Evolutionary conservation across 2,329 filamentous ascomycete species (phyloP).

Genomic region (Coniochaeta sp.): DNA sequence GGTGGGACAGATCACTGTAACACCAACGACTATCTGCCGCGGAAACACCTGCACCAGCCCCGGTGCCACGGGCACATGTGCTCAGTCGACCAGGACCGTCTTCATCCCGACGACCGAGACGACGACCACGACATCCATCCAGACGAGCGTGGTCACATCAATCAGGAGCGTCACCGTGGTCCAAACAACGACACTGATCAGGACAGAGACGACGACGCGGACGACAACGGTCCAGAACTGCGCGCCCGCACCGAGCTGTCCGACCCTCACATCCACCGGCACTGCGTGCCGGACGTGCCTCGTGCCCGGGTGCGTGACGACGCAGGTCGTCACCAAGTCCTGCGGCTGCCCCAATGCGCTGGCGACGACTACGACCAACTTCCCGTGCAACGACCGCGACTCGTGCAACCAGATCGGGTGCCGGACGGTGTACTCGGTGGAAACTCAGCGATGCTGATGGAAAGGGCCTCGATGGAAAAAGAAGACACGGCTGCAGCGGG

Average conservation of each 20-base stretch:
- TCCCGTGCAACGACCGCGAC: slow-evolving; percentile 1
- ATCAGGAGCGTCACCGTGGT: neutral
- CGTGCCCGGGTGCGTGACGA: slow-evolving; percentile 6
- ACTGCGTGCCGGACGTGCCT: slow-evolving; percentile 9
- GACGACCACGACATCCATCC: slow-evolving; percentile 1
- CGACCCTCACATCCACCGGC: slow-evolving; percentile 8
- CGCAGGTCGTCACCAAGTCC: slow-evolving; percentile 4
- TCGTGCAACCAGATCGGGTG: slow-evolving; percentile 4
- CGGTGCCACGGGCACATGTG: neutral
- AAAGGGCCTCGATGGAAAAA: neutral
- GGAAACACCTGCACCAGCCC: neutral
- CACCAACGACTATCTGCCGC: neutral
- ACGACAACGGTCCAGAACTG: slow-evolving; percentile 2
- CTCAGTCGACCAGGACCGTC: neutral
- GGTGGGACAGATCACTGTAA: neutral
- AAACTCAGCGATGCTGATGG: neutral
- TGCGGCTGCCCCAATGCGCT: slow-evolving; percentile 5
- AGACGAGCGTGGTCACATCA: neutral
- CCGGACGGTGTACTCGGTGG: slow-evolving; percentile 2
- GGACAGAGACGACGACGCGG: neutral
- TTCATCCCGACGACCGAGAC: neutral
- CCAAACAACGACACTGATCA: slow-evolving; percentile 1
- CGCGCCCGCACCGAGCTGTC: slow-evolving; percentile 3
- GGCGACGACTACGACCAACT: slow-evolving; percentile 2
- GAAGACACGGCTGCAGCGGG: neutral